Conservation (phyloP, 2,329 filamentous ascomycete species). For the Ophiocordyceps robertsii region DNA sequence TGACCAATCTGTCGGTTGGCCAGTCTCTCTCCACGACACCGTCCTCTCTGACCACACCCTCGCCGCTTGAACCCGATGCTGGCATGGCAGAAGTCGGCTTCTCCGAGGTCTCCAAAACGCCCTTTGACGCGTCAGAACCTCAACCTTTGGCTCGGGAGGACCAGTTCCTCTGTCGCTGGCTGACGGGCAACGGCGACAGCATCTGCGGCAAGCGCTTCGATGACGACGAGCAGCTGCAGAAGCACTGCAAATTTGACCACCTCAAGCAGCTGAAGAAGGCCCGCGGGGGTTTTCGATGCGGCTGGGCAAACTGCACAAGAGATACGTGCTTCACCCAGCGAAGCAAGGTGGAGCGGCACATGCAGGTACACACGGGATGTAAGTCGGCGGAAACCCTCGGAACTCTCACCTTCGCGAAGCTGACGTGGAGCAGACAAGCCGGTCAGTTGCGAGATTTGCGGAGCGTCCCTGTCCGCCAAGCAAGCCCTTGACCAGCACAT, state of each 20-base stretch:
- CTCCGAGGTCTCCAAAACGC: background rate
- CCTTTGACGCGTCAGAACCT: conserved; percentile 2
- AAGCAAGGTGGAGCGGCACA: conserved; percentile 51
- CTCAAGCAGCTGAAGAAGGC: conserved; percentile 30
- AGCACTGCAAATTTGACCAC: conserved; percentile 39
- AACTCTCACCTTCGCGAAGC: background rate
- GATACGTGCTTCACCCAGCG: conserved; percentile 41
- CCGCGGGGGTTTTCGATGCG: conserved; percentile 34
- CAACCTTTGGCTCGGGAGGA: conserved; percentile 9
- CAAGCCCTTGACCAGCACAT: conserved; percentile 56
- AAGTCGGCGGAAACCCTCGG: conserved; percentile 15
- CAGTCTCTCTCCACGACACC: conserved; percentile 12
- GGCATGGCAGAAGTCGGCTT: background rate
- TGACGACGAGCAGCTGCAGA: conserved; percentile 36
- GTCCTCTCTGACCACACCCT: conserved; percentile 15
- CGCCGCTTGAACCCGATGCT: conserved; percentile 11
- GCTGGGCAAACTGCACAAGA: conserved; percentile 43
- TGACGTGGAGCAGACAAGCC: conserved; percentile 36
- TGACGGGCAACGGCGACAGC: conserved; percentile 6
- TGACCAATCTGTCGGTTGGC: conserved; percentile 10
- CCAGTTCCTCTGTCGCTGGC: conserved; percentile 21
- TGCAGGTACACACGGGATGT: conserved; percentile 54
- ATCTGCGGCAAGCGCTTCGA: conserved; percentile 23
- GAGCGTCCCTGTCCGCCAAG: conserved; percentile 47
- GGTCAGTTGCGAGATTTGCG: conserved; percentile 41